These are phyloP conservation scores for Paracorniculantispora psalliotae DNA, from an alignment of 2,329 filamentous ascomycete genomes.

Conservation along the genomic window DNA sequence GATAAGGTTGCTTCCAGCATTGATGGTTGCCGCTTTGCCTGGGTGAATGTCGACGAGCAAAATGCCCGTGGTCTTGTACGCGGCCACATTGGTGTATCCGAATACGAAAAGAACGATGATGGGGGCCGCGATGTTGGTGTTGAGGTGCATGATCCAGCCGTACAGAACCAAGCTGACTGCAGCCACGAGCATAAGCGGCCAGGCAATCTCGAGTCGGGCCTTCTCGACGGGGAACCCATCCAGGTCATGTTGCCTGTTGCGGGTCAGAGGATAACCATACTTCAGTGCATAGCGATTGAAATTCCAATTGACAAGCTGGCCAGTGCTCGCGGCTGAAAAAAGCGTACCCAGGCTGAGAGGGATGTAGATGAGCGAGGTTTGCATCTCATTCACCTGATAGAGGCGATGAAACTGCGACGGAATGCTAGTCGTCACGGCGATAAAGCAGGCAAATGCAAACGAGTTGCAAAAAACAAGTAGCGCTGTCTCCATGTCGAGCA, in stretches of 20 bases:
- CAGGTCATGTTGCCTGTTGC: constrained; percentile 40
- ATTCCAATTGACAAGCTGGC: constrained; percentile 57
- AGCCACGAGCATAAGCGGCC: constrained; percentile 36
- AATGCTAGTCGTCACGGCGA: background rate
- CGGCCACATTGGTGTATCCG: background rate
- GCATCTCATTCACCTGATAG: background rate
- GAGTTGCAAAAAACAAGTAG: background rate
- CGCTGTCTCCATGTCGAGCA: background rate
- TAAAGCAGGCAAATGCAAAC: background rate
- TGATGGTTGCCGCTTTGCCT: background rate
- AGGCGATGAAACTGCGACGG: background rate
- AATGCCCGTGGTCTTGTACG: background rate
- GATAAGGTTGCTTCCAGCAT: background rate
- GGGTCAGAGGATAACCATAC: constrained; percentile 44
- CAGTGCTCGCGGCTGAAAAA: constrained; percentile 20
- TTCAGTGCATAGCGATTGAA: constrained; percentile 51
- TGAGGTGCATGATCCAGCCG: background rate
- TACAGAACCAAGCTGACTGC: background rate
- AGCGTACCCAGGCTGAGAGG: background rate
- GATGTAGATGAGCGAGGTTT: background rate
- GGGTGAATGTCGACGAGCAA: background rate
- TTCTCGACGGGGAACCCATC: constrained; percentile 39
- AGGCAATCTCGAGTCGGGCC: constrained; percentile 36
- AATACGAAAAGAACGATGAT: background rate
- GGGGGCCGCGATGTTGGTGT: background rate